A percentile compares a stretch with the other conserved stretches of the same genome.
These are phyloP conservation scores for Achaetomium macrosporum DNA, from an alignment of 2,329 filamentous ascomycete species.

Conservation along the genomic window DNA sequence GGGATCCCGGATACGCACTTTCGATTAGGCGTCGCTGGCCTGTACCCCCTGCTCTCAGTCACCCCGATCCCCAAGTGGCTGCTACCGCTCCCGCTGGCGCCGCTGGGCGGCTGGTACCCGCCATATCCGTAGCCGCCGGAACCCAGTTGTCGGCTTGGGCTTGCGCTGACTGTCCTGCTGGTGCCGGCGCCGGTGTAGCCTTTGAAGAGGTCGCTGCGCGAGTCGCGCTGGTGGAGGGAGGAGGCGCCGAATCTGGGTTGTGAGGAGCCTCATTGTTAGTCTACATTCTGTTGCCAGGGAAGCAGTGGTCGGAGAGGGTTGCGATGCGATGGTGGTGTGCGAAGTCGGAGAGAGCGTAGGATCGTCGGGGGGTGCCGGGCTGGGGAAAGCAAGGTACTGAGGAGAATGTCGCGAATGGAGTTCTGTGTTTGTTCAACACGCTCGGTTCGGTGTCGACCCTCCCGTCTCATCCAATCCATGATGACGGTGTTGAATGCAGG, in stretches of 20 bases:
- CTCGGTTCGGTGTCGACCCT: neutral
- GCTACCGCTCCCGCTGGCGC: constrained; percentile 30
- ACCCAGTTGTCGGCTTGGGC: constrained; percentile 34
- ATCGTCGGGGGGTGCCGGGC: neutral
- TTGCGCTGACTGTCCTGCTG: constrained; percentile 40
- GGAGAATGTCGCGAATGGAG: neutral
- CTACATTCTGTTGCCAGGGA: neutral
- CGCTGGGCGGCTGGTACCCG: constrained; percentile 13
- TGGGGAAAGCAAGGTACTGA: neutral
- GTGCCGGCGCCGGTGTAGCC: constrained; percentile 56
- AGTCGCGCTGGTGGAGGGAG: constrained; percentile 67
- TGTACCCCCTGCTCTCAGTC: constrained; percentile 38
- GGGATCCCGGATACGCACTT: constrained; percentile 41
- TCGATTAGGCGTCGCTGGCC: constrained; percentile 65
- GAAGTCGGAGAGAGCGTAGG: neutral
- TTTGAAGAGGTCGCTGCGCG: constrained; percentile 68
- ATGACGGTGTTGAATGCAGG: neutral
- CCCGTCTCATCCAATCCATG: neutral
- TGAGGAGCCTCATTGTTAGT: neutral
- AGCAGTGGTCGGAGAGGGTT: neutral
- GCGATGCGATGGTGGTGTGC: neutral
- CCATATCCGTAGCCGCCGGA: constrained; percentile 40
- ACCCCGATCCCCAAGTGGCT: constrained; percentile 31
- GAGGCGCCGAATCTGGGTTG: constrained; percentile 58
- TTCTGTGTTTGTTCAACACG: neutral